Conservation (phyloP, 345 rosid genomes). For the Hibiscus trionum region DNA sequence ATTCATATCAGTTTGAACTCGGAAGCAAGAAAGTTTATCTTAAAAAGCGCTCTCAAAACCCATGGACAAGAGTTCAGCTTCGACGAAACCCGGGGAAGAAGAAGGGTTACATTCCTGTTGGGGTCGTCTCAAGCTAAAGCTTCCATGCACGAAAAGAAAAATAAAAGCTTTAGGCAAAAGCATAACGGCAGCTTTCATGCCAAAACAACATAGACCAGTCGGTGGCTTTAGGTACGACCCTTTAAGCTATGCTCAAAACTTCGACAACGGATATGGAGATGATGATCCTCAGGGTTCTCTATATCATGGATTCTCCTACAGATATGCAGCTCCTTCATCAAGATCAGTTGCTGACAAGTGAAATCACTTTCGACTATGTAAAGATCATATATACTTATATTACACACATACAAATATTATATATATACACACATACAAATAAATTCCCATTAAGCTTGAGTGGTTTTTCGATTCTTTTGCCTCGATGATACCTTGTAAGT, state of each 20-base stretch:
- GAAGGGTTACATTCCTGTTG: conserved; percentile 33
- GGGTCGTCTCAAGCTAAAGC: conserved; percentile 35
- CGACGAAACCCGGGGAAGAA: conserved; percentile 15
- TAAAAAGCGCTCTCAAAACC: not conserved
- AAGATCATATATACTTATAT: too few relatives aligned
- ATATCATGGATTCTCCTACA: conserved; percentile 32
- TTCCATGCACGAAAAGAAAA: conserved; percentile 29
- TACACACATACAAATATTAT: not conserved
- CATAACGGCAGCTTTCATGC: conserved; percentile 12
- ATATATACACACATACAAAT: not conserved
- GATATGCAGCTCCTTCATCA: conserved; percentile 26
- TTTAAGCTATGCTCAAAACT: conserved; percentile 45
- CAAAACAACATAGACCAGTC: conserved; percentile 12
- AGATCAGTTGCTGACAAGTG: conserved; percentile 11
- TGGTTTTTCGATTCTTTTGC: not conserved
- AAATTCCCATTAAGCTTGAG: not conserved
- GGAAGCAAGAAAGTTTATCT: not conserved
- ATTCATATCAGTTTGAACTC: not conserved
- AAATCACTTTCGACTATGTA: not conserved
- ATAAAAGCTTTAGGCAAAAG: conserved; percentile 9
- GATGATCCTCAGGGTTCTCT: conserved; percentile 16
- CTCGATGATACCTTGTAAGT: not conserved
- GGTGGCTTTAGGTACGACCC: conserved; percentile 42
- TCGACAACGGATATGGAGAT: conserved; percentile 31
- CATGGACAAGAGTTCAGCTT: conserved; percentile 24